phyloP scores from a whole-genome alignment of 2,329 filamentous ascomycete species.

The Cercospora brassicicola region DNA sequence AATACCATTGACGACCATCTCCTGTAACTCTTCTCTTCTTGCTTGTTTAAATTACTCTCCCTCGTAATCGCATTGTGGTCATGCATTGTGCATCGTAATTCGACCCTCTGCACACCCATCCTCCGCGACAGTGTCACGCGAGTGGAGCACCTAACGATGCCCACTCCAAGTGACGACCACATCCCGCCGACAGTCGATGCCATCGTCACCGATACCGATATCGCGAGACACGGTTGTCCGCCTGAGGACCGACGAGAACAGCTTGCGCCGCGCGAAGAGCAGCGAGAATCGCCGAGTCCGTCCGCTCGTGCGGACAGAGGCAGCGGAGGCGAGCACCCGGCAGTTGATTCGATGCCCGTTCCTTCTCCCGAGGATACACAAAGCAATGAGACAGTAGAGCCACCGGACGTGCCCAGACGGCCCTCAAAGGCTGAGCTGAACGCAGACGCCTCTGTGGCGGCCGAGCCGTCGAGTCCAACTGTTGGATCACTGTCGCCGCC shows the following conservation, averaged over 20 bases:
- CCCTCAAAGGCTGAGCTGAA: constrained; percentile 45
- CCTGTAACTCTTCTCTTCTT: neutral
- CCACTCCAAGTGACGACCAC: constrained; percentile 29
- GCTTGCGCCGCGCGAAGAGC: constrained; percentile 9
- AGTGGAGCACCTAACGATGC: constrained; percentile 23
- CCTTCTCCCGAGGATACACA: constrained; percentile 9
- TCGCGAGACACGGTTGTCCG: constrained; percentile 41
- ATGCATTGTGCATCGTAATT: neutral
- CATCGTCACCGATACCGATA: neutral
- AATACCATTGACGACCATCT: constrained; percentile 6
- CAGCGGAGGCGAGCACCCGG: neutral
- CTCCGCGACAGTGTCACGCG: constrained; percentile 27
- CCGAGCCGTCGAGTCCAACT: constrained; percentile 31
- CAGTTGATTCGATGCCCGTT: neutral
- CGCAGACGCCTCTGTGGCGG: constrained; percentile 40
- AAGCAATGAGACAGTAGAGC: constrained; percentile 34
- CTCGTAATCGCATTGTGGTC: neutral
- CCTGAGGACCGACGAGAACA: constrained; percentile 33
- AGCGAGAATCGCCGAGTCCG: neutral
- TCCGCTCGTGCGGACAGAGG: constrained; percentile 12
- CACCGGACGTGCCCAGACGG: constrained; percentile 15
- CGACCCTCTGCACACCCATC: neutral
- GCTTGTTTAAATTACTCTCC: neutral
- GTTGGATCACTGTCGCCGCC: constrained; percentile 29
- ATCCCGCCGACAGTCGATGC: constrained; percentile 5